phyloP scores from a whole-genome alignment of 805 yeast species.

The Starmerella scarabaei region DNA sequence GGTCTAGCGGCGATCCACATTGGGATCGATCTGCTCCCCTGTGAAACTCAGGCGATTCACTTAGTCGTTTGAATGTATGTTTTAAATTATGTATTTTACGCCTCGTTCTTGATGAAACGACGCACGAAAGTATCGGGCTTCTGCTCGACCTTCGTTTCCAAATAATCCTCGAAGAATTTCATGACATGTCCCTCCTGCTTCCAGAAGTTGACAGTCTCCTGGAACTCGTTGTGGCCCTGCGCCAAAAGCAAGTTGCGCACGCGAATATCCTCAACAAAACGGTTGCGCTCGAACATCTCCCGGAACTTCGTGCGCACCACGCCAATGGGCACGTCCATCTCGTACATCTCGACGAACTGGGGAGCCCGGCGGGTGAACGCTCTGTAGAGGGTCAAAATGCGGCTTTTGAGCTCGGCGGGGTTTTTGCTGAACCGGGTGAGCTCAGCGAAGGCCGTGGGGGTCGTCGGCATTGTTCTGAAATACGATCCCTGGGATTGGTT shows the following conservation, averaged over 20 bases:
- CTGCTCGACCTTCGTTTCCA: slow-evolving; percentile 38
- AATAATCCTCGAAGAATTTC: slow-evolving; percentile 64
- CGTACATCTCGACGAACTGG: slow-evolving; percentile 33
- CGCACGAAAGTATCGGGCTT: slow-evolving; percentile 52
- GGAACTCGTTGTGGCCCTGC: slow-evolving; percentile 85
- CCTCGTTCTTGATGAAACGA: slow-evolving; percentile 38
- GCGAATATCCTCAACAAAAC: slow-evolving; percentile 55
- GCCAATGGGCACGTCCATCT: slow-evolving; percentile 50
- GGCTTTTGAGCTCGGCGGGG: slow-evolving; percentile 44
- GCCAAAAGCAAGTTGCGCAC: slow-evolving; percentile 56
- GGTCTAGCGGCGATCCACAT: neutral
- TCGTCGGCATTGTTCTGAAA: slow-evolving; percentile 40
- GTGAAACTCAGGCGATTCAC: no score
- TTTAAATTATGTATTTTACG: slow-evolving; percentile 7
- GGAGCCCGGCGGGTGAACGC: slow-evolving; percentile 41
- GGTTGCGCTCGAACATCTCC: slow-evolving; percentile 78
- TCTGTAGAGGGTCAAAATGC: slow-evolving; percentile 62
- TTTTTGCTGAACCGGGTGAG: slow-evolving; percentile 56
- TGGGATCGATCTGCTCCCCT: neutral
- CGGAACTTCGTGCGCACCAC: slow-evolving; percentile 70
- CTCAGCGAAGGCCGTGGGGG: slow-evolving; percentile 75
- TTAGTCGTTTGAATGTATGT: no score
- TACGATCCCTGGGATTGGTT: neutral
- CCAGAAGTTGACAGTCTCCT: slow-evolving; percentile 80
- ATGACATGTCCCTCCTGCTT: slow-evolving; percentile 75